phyloP scores from a whole-genome alignment of 192 early-diverging fungal species.

The Backusella parvicylindrica region DNA sequence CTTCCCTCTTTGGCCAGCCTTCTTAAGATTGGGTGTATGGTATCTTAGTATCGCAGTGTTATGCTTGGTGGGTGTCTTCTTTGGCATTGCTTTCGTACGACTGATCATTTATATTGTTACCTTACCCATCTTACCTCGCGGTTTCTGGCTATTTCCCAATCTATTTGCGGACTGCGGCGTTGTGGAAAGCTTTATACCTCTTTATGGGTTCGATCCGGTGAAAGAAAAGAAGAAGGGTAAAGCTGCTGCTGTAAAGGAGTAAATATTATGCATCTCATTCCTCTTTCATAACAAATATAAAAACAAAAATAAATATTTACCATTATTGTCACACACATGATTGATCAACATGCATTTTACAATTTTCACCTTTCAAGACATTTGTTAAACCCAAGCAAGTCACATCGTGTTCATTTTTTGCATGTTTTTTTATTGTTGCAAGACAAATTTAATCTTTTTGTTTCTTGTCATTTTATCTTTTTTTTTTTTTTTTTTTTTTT shows the following conservation, averaged over 20 bases:
- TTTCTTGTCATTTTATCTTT: neutral
- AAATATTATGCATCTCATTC: neutral
- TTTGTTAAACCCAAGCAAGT: neutral
- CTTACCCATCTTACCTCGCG: constrained; percentile 65
- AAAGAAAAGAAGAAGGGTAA: constrained; percentile 35
- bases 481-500: neutral
- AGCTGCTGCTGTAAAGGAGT: neutral
- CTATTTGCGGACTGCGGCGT: constrained; percentile 95
- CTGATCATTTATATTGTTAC: constrained; percentile 81
- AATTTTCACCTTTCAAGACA: neutral
- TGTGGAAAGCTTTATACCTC: constrained; percentile 89
- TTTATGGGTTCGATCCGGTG: constrained; percentile 78
- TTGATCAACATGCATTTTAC: neutral
- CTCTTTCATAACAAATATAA: neutral
- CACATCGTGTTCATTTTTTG: neutral
- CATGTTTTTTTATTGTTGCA: neutral
- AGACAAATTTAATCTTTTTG: neutral
- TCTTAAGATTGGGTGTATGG: constrained; percentile 81
- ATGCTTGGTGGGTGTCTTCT: constrained; percentile 85
- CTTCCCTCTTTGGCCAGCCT: constrained; percentile 94
- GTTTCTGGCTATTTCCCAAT: constrained; percentile 97
- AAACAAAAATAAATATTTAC: neutral
- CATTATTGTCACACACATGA: neutral
- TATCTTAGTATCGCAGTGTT: constrained; percentile 83
- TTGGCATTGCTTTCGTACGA: constrained; percentile 84